These are phyloP conservation scores for Phoma sp. DNA, from an alignment of 2,329 filamentous ascomycete genomes.

Conservation along the genomic window DNA sequence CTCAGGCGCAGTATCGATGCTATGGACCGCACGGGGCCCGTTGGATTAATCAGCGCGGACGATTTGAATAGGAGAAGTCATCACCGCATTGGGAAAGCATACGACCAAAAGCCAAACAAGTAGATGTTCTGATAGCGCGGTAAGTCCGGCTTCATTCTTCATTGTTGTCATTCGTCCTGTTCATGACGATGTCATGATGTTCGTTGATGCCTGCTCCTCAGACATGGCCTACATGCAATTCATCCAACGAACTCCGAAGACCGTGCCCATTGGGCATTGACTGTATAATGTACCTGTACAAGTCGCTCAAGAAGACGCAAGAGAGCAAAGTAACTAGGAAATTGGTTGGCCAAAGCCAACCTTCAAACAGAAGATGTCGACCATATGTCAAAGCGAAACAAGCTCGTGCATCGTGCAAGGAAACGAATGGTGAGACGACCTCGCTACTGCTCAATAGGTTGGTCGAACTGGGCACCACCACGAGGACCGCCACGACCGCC, in stretches of 20 bases:
- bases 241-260: slow-evolving; percentile 17
- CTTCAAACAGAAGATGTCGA: not conserved
- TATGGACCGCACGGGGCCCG: too few species aligned
- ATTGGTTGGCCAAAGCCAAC: slow-evolving; percentile 1
- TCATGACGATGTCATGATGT: slow-evolving; percentile 15
- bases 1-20: too few species aligned
- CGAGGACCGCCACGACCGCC: slow-evolving; percentile 54
- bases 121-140: not conserved
- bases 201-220: not conserved
- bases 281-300: slow-evolving; percentile 22
- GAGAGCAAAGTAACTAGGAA: slow-evolving; percentile 6
- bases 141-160: not conserved
- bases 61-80: too few species aligned
- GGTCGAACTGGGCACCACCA: slow-evolving; percentile 36
- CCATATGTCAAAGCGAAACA: not conserved
- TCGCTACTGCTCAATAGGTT: slow-evolving; percentile 27
- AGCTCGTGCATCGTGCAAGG: too few species aligned
- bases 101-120: not conserved
- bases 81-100: too few species aligned
- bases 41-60: too few species aligned
- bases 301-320: slow-evolving; percentile 23
- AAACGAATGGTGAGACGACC: not conserved
- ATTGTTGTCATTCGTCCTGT: slow-evolving; percentile 5
- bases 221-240: slow-evolving; percentile 12
- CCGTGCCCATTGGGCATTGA: slow-evolving; percentile 20